A percentile compares a stretch with the other conserved stretches of the same genome.
These are phyloP conservation scores for Cyberlindnera misumaiensis DNA, from an alignment of 805 yeast species.

Conservation along the genomic window DNA sequence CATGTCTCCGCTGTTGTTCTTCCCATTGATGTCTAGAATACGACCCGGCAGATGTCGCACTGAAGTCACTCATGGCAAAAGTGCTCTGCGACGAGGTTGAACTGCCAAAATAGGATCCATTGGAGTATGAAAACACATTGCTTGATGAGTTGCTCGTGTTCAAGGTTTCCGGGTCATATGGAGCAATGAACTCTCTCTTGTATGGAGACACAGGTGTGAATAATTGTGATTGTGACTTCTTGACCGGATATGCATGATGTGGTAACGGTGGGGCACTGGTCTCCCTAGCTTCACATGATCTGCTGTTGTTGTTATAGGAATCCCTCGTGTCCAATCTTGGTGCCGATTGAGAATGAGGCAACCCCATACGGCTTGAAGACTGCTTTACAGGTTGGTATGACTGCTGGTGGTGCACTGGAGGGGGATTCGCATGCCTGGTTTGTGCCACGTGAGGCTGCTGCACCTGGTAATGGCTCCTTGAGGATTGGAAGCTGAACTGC, in stretches of 20 bases:
- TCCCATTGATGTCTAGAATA: conserved; percentile 66
- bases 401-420: neutral
- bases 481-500: conserved; percentile 24
- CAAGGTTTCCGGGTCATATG: conserved; percentile 27
- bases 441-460: neutral
- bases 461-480: conserved; percentile 14
- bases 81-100: conserved; percentile 39
- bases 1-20: conserved; percentile 17
- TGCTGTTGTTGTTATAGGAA: conserved; percentile 2
- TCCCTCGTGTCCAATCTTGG: conserved; percentile 12
- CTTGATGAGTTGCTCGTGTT: conserved; percentile 24
- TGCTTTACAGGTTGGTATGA: neutral
- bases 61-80: conserved; percentile 52
- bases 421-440: neutral
- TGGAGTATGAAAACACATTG: conserved; percentile 27
- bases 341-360: conserved; percentile 21
- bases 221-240: conserved; percentile 18
- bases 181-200: conserved; percentile 20
- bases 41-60: conserved; percentile 89
- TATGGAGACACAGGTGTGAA: conserved; percentile 9
- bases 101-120: conserved; percentile 41
- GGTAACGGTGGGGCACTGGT: conserved; percentile 19
- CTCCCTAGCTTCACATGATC: neutral
- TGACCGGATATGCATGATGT: conserved; percentile 16
- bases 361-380: neutral